phyloP scores from a whole-genome alignment of 208 protist species.

The Trypanosoma boissoni region DNA sequence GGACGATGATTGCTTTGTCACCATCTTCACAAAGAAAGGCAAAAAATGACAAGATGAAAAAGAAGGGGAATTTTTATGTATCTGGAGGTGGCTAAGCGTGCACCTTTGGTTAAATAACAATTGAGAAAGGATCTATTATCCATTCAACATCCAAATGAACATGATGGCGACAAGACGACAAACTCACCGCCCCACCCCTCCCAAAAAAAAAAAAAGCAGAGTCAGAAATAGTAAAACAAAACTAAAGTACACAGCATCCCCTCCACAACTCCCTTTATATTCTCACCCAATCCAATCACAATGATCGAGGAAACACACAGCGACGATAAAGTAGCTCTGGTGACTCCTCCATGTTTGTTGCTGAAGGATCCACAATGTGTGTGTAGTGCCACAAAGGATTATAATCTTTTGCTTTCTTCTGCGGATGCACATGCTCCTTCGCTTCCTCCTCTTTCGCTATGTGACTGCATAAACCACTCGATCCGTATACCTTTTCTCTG shows the following conservation, averaged over 20 bases:
- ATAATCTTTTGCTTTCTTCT: too few relatives aligned
- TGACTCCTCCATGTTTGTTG: constrained; percentile 12
- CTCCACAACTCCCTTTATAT: not conserved
- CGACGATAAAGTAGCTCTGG: constrained; percentile 2
- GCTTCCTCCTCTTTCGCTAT: not conserved
- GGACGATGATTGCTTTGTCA: not conserved
- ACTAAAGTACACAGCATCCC: not conserved
- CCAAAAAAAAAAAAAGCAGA: not conserved
- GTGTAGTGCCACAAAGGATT: constrained; percentile 18
- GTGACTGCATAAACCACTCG: not conserved
- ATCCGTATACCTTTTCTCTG: not conserved
- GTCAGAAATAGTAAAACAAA: not conserved
- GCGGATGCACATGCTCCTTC: not conserved
- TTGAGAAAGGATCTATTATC: too few relatives aligned
- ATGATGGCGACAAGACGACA: too few relatives aligned
- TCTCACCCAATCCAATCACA: not conserved
- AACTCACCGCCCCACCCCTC: not conserved
- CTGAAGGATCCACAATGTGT: constrained; percentile 12
- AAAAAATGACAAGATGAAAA: not conserved
- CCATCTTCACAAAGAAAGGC: not conserved
- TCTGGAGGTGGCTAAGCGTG: too few relatives aligned
- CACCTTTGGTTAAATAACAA: too few relatives aligned
- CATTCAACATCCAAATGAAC: too few relatives aligned
- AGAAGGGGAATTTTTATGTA: not conserved
- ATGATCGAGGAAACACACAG: constrained; percentile 11